Evolutionary conservation across 768 basidiomycete species (phyloP).

Genomic region (Phlebiopsis flavidoalba): DNA sequence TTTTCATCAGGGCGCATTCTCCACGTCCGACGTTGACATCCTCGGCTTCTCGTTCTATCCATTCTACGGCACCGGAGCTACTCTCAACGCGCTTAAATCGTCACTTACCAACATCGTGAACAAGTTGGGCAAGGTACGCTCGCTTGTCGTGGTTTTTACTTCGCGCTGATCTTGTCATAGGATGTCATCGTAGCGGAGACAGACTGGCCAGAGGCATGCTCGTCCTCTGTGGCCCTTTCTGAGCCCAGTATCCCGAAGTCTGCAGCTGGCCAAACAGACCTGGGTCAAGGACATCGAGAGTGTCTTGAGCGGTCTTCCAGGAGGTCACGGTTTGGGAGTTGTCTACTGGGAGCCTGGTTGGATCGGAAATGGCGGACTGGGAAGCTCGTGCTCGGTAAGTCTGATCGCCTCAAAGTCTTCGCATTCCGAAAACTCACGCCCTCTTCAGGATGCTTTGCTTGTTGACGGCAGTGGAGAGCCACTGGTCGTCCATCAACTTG

Average conservation of each 20-base stretch:
- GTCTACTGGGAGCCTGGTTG: slow-evolving; percentile 69
- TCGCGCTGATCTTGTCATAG: slow-evolving; percentile 22
- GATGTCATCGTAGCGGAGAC: slow-evolving; percentile 62
- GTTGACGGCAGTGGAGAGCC: slow-evolving; percentile 44
- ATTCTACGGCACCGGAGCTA: slow-evolving; percentile 57
- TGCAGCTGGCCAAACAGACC: slow-evolving; percentile 43
- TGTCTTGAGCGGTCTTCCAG: slow-evolving; percentile 36
- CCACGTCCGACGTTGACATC: slow-evolving; percentile 46
- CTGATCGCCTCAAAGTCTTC: background rate
- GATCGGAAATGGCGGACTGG: slow-evolving; percentile 47
- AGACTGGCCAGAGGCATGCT: slow-evolving; percentile 53
- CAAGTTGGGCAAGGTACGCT: slow-evolving; percentile 3
- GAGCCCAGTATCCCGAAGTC: slow-evolving; percentile 43
- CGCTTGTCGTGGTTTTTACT: background rate
- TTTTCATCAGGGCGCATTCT: slow-evolving; percentile 51
- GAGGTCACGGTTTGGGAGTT: slow-evolving; percentile 35
- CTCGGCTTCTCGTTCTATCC: slow-evolving; percentile 66
- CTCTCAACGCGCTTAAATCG: slow-evolving; percentile 41
- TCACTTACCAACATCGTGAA: slow-evolving; percentile 20
- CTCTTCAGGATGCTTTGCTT: slow-evolving; percentile 43
- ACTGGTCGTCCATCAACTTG: slow-evolving; percentile 26
- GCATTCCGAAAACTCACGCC: too few relatives aligned
- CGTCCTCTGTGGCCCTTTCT: slow-evolving; percentile 36
- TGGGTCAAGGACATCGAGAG: slow-evolving; percentile 49
- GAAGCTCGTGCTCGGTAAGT: slow-evolving; percentile 23